These are phyloP conservation scores for Pseudogymnoascus verrucosus DNA, from an alignment of 2,329 filamentous ascomycete genomes.

Conservation along the genomic window DNA sequence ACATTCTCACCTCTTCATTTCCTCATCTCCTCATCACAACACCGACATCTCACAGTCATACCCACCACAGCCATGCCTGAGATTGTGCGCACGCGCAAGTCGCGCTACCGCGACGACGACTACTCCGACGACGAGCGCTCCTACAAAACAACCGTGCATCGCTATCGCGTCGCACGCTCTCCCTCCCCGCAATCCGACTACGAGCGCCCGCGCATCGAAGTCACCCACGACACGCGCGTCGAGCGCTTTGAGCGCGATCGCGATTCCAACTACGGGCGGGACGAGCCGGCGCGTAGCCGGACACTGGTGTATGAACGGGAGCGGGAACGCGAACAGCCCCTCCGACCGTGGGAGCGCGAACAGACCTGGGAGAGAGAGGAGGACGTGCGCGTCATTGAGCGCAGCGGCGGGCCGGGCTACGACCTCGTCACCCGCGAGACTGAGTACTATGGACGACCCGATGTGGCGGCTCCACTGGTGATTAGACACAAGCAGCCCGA, in stretches of 20 bases:
- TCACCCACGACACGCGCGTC: slow-evolving; percentile 22
- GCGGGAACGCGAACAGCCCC: slow-evolving; percentile 25
- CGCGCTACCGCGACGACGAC: slow-evolving; percentile 24
- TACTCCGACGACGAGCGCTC: slow-evolving; percentile 25
- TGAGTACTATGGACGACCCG: slow-evolving; percentile 50
- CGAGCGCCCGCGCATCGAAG: slow-evolving; percentile 25
- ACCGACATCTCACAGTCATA: not conserved
- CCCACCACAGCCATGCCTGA: slow-evolving; percentile 9
- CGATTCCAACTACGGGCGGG: slow-evolving; percentile 34
- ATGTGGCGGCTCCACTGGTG: slow-evolving; percentile 44
- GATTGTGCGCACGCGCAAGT: slow-evolving; percentile 10
- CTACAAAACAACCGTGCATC: slow-evolving; percentile 25
- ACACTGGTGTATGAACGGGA: slow-evolving; percentile 34
- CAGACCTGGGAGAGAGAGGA: slow-evolving; percentile 21
- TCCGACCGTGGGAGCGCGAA: slow-evolving; percentile 26
- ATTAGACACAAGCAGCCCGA: slow-evolving; percentile 49
- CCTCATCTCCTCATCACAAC: not conserved
- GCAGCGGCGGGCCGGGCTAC: slow-evolving; percentile 22
- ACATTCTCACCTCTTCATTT: not conserved
- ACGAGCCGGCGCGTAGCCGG: slow-evolving; percentile 23
- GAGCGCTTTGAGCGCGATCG: slow-evolving; percentile 23
- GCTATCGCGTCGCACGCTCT: slow-evolving; percentile 25
- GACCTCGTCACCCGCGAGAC: slow-evolving; percentile 35
- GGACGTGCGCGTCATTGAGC: slow-evolving; percentile 26
- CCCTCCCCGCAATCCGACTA: slow-evolving; percentile 24